Evolutionary conservation across 2,329 filamentous ascomycete species (phyloP).

Genomic region (Thielaviopsis populi): DNA sequence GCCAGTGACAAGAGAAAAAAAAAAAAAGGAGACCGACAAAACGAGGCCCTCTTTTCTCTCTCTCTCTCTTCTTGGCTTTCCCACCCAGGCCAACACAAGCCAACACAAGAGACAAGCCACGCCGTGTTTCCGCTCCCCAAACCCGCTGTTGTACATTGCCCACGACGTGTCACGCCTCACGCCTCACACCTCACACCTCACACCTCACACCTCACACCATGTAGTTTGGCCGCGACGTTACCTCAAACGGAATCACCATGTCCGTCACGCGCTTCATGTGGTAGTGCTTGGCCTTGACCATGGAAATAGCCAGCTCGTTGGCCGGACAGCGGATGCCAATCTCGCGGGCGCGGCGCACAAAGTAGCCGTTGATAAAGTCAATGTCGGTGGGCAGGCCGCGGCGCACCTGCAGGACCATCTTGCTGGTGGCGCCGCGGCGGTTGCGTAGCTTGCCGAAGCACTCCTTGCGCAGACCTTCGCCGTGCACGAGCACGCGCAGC

Average conservation of each 20-base stretch:
- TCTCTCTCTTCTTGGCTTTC: too few relatives aligned
- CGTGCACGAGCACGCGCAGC: slow-evolving; percentile 40
- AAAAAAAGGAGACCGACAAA: slow-evolving; percentile 9
- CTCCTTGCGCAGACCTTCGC: slow-evolving; percentile 44
- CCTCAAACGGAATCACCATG: slow-evolving; percentile 25
- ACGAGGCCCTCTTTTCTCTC: neutral
- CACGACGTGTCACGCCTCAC: too few relatives aligned
- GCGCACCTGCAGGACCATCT: slow-evolving; percentile 53
- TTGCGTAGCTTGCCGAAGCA: slow-evolving; percentile 42
- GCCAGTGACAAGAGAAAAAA: neutral
- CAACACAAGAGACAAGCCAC: too few relatives aligned
- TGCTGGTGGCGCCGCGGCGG: slow-evolving; percentile 39
- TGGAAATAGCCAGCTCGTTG: slow-evolving; percentile 56
- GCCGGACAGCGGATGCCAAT: slow-evolving; percentile 56
- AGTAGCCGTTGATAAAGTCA: slow-evolving; percentile 77
- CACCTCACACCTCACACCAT: neutral
- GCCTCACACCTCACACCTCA: too few relatives aligned
- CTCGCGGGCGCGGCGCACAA: slow-evolving; percentile 56
- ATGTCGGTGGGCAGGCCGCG: slow-evolving; percentile 55
- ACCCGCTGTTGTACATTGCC: too few relatives aligned
- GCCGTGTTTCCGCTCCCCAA: too few relatives aligned
- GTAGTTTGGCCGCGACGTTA: slow-evolving; percentile 22
- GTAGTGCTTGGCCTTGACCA: slow-evolving; percentile 55
- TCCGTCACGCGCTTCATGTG: slow-evolving; percentile 24
- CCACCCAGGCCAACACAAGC: too few relatives aligned